Evolutionary conservation across 192 early-diverging fungal species (phyloP).

Genomic region (Coemansia sp.): DNA sequence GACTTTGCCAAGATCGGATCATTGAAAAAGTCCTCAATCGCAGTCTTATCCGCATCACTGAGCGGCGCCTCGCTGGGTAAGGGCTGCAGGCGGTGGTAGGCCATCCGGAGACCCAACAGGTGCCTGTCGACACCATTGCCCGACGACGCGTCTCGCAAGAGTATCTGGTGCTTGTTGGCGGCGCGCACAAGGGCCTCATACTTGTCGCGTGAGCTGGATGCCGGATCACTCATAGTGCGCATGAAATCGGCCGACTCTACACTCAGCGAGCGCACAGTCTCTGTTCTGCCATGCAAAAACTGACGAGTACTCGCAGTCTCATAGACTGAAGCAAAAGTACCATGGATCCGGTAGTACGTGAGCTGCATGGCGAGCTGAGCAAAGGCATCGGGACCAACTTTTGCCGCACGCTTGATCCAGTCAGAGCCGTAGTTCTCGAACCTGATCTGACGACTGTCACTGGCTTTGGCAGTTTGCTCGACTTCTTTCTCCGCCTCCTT

Average conservation of each 20-base stretch:
- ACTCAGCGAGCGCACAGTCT: slow-evolving; percentile 80
- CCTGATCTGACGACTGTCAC: slow-evolving; percentile 61
- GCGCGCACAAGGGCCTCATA: slow-evolving; percentile 65
- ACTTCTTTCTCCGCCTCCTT: slow-evolving; percentile 57
- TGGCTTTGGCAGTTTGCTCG: slow-evolving; percentile 56
- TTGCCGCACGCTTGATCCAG: slow-evolving; percentile 75
- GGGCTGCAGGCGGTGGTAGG: slow-evolving; percentile 58
- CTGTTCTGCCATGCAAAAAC: slow-evolving; percentile 82
- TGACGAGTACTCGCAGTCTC: slow-evolving; percentile 82
- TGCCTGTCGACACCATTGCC: slow-evolving; percentile 84
- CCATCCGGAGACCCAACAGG: slow-evolving; percentile 71
- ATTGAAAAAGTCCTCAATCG: slow-evolving; percentile 50
- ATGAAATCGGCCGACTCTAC: slow-evolving; percentile 69
- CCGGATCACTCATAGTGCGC: slow-evolving; percentile 58
- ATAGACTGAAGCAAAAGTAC: slow-evolving; percentile 67
- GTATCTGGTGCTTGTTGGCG: slow-evolving; percentile 70
- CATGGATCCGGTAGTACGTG: slow-evolving; percentile 75
- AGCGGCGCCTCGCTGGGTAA: slow-evolving; percentile 19
- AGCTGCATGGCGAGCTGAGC: slow-evolving; percentile 86
- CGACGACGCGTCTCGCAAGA: slow-evolving; percentile 60
- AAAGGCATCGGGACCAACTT: slow-evolving; percentile 74
- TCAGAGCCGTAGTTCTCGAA: slow-evolving; percentile 71
- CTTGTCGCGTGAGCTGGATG: slow-evolving; percentile 22
- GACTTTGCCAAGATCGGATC: slow-evolving; percentile 72
- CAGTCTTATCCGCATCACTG: slow-evolving; percentile 11